Conservation (phyloP, 139 green algal species). For the Pycnococcus provasolii region DNA sequence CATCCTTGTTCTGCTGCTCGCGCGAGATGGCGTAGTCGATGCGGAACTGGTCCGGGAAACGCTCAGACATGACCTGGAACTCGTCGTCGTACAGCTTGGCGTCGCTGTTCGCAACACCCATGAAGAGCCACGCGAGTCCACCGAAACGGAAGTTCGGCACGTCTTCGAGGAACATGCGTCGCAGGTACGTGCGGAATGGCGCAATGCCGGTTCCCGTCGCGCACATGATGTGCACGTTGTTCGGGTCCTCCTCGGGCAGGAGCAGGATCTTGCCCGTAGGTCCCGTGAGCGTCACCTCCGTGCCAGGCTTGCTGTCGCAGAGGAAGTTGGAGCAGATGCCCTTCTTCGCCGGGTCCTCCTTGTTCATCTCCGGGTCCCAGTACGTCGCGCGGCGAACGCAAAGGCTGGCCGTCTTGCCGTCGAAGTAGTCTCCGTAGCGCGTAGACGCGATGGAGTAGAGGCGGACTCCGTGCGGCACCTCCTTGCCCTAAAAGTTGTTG, state of each 20-base stretch:
- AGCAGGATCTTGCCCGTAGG: constrained; percentile 92
- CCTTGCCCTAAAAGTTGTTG: constrained; percentile 54
- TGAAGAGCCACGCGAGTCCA: constrained; percentile 97
- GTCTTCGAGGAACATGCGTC: constrained; percentile 88
- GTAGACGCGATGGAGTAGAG: constrained; percentile 97
- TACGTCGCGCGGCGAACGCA: constrained; percentile 93
- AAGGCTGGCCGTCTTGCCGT: constrained; percentile 88
- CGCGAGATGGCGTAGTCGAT: constrained; percentile 92
- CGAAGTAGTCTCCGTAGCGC: constrained; percentile 90
- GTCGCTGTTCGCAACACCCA: constrained; percentile 95
- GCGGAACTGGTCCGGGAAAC: constrained; percentile 82
- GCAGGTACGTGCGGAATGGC: constrained; percentile 91
- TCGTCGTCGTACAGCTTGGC: constrained; percentile 95
- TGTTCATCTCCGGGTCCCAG: constrained; percentile 66
- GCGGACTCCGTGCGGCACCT: constrained; percentile 83
- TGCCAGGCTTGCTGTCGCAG: constrained; percentile 79
- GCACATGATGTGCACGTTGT: constrained; percentile 89
- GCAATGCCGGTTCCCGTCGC: constrained; percentile 97
- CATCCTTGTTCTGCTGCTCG: constrained; percentile 74
- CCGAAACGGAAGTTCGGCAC: constrained; percentile 86
- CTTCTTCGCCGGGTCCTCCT: constrained; percentile 92
- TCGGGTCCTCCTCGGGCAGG: constrained; percentile 78
- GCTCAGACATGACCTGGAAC: constrained; percentile 52
- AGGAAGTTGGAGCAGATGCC: constrained; percentile 99
- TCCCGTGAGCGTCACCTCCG: constrained; percentile 89